Evolutionary conservation across 768 basidiomycete species (phyloP), one percentile per base, ranked within the genome.

Genomic region (Butyriboletus loyo): DNA sequence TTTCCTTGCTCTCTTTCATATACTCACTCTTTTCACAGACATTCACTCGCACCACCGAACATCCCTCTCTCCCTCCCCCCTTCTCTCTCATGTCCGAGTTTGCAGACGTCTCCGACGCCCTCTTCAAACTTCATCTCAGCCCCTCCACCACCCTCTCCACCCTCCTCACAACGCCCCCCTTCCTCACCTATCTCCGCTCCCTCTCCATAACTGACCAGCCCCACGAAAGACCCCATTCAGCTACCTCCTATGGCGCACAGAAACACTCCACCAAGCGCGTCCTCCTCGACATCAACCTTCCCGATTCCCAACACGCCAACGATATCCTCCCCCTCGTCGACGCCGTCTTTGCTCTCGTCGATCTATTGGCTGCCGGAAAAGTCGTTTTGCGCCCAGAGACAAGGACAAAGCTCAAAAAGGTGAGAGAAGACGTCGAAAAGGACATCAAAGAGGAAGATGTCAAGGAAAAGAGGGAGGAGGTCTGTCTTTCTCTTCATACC

Each of bases 181-280:
- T 85, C 42, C 76, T 81, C 42, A 79, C 83, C 35, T 86, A 89
- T 74, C 91, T 97, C 78, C 87, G 89, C 59, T 92, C 88, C 34
- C 79, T 96, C 58, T 84, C 92, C 42, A 88, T 92, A 49, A 92
- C 93, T 24, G 94, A 97, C 74, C 89, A 92, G 63, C 90, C 93
- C 8, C 76, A 84, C 47, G 76, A 77, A 22, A 84, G 88, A 49
- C 94, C 94, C 1, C 54, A 62, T 1, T 66, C 72, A 3, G 79
- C 83, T 1, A 53, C 85, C 38, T 62, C 79, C 5, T 67, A 81
- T 35, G 69, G 75, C 43, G 69, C 81, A 38, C 59, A 57, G 19
- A 67, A 51, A 36, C 56, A 47, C 22, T 79, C 80, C 54, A 77
- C 83, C 60, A 89, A 92, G 63, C 90, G 87, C 60, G 76, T 96